Conservation (phyloP, 2,329 filamentous ascomycete species). For the Lasiodiplodia citricola region DNA sequence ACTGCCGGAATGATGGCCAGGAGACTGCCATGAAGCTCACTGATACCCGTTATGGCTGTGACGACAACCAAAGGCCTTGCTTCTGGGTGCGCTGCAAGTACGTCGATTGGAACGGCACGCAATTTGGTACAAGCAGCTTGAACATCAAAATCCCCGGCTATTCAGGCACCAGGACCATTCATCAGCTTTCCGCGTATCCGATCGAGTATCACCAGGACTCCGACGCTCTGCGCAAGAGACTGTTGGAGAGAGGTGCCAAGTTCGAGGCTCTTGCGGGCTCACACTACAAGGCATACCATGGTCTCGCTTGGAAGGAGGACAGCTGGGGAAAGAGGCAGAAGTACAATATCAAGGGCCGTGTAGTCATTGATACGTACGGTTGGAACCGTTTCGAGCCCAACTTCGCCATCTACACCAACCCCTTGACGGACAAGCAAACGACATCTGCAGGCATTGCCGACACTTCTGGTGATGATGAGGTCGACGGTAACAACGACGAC, state of each 20-base stretch:
- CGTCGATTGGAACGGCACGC: slow-evolving; percentile 46
- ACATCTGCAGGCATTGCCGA: not conserved
- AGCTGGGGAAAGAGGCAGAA: slow-evolving; percentile 45
- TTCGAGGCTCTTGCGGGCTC: slow-evolving; percentile 55
- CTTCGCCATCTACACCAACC: slow-evolving; percentile 44
- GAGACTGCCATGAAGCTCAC: slow-evolving; percentile 39
- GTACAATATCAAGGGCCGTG: slow-evolving; percentile 53
- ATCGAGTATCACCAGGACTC: slow-evolving; percentile 51
- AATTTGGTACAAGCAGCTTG: slow-evolving; percentile 37
- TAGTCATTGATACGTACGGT: slow-evolving; percentile 59
- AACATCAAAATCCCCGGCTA: slow-evolving; percentile 38
- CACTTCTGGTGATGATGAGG: not conserved
- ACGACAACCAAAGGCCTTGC: slow-evolving; percentile 41
- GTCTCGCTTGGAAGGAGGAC: slow-evolving; percentile 47
- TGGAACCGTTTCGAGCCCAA: slow-evolving; percentile 58
- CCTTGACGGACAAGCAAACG: slow-evolving; percentile 41
- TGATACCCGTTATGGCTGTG: slow-evolving; percentile 40
- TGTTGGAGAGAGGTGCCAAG: slow-evolving; percentile 53
- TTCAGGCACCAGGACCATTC: slow-evolving; percentile 51
- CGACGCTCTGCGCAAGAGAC: slow-evolving; percentile 43
- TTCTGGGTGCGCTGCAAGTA: slow-evolving; percentile 45
- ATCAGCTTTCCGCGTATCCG: slow-evolving; percentile 50
- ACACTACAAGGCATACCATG: slow-evolving; percentile 58
- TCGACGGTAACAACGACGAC: not conserved
- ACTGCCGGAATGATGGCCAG: slow-evolving; percentile 44